phyloP scores from a whole-genome alignment of 2,329 filamentous ascomycete genomes.

The Sclerotinia trifoliorum region DNA sequence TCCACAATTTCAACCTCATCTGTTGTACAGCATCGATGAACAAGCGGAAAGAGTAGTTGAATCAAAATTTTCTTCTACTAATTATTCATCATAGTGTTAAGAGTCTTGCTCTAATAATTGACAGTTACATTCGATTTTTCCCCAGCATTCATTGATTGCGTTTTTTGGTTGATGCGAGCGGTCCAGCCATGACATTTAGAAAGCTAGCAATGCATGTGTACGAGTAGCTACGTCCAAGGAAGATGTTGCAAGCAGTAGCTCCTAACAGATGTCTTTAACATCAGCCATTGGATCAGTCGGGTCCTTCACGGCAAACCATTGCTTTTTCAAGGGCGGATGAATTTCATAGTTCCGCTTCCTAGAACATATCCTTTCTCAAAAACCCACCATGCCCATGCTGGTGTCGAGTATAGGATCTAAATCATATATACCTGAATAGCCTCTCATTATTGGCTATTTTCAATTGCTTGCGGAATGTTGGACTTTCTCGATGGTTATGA shows the following conservation, averaged over 20 bases:
- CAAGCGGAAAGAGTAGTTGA: not conserved
- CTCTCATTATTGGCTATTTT: not conserved
- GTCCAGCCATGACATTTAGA: not conserved
- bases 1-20: not conserved
- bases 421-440: not conserved
- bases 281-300: accelerated
- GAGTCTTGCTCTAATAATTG: not conserved
- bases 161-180: not conserved
- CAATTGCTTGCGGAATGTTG: no score
- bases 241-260: not conserved
- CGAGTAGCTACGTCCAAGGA: not conserved
- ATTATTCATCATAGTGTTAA: no score
- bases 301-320: not conserved
- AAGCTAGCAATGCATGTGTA: not conserved
- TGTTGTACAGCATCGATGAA: not conserved
- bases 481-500: no score
- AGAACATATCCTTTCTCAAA: not conserved
- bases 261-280: not conserved
- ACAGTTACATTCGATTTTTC: accelerated
- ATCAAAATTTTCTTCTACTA: not conserved
- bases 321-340: not conserved
- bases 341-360: not conserved
- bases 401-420: not conserved
- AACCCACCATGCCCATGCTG: not conserved
- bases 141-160: not conserved